Evolutionary conservation across 2,329 filamentous ascomycete genomes (phyloP), one percentile per base, ranked within the genome.

Genomic region (Scedosporium apiospermum): DNA sequence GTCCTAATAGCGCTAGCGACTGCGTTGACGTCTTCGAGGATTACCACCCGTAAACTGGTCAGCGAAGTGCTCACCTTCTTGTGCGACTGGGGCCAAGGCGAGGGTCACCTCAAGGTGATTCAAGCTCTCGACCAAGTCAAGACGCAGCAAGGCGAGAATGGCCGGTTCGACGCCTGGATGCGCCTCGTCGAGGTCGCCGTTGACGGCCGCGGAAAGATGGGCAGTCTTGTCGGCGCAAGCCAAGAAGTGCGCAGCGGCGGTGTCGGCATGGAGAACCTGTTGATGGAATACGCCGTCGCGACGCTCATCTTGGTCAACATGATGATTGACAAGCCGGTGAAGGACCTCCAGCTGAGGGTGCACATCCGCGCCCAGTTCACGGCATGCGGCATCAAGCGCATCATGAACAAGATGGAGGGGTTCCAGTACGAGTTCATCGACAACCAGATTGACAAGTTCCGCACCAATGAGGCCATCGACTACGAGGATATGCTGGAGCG

Each of bases 391-490:
- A 91, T 98, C 82, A 96, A 93, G 80, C 88, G 95, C 64, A 90
- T 98, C 69, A 79, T 98, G 75, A 88, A 83, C 67, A 99, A 98
- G 82, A 98, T 98, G 95, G 93, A 96, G 75, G 90, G 86, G 53
- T 98, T 99, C 79, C 93, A 98, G 75, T 99, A 98, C 77, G 95
- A 99, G 69, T 85, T 96, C 69, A 95, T 99, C 68, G 93, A 98
- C 81, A 98, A 97, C 81, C 95, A 99, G 78, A 89, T 98, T 70
- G 93, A 97, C 73, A 87, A 88, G 62, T 99, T 95, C 79, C 87
- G 91, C 64, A 88, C 89, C 66, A 97, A 98, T 72, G 93, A 98
- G 76, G 92, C 91, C 62, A 96, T 98, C 73, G 95, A 99, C 78
- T 98, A 98, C 73, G 95, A 99, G 77, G 95, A 98, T 73, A 88